These are phyloP conservation scores for Syzygium aqueum DNA, from an alignment of 345 rosid genomes.

Conservation along the genomic window DNA sequence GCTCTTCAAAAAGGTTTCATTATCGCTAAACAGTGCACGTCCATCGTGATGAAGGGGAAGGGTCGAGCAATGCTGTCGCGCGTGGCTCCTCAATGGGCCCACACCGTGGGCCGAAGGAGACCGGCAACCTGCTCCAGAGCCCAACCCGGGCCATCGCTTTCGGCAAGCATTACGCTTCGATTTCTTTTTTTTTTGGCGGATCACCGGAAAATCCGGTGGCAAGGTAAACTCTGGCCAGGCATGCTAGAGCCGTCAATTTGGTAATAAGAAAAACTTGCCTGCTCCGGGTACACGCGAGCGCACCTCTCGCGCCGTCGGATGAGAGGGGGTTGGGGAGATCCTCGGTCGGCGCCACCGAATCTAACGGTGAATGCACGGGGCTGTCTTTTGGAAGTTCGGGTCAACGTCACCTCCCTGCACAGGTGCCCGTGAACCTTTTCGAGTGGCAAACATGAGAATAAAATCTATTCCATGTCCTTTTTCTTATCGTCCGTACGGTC, in stretches of 20 bases:
- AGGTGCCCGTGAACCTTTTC: not conserved
- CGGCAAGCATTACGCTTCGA: not conserved
- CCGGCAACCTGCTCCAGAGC: not conserved
- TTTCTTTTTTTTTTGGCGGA: not conserved
- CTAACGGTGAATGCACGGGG: not conserved
- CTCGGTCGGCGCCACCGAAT: not conserved
- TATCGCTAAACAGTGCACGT: not conserved
- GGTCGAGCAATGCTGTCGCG: not conserved
- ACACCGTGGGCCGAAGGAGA: not conserved
- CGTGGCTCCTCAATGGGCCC: not conserved
- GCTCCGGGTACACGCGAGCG: not conserved
- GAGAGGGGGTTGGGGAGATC: not conserved
- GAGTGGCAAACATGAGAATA: not conserved
- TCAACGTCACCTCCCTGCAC: not conserved
- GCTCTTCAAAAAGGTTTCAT: not conserved
- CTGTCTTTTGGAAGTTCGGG: not conserved
- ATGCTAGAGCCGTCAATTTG: not conserved
- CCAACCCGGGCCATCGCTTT: not conserved
- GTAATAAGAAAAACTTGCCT: too few relatives aligned
- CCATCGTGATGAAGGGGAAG: not conserved
- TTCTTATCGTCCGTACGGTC: not conserved
- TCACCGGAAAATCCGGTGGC: not conserved
- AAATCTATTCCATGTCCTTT: not conserved
- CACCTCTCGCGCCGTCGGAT: not conserved
- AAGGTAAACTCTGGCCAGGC: not conserved